Conservation (phyloP, 208 protist species). For the Acanthamoeba comandoni region DNA sequence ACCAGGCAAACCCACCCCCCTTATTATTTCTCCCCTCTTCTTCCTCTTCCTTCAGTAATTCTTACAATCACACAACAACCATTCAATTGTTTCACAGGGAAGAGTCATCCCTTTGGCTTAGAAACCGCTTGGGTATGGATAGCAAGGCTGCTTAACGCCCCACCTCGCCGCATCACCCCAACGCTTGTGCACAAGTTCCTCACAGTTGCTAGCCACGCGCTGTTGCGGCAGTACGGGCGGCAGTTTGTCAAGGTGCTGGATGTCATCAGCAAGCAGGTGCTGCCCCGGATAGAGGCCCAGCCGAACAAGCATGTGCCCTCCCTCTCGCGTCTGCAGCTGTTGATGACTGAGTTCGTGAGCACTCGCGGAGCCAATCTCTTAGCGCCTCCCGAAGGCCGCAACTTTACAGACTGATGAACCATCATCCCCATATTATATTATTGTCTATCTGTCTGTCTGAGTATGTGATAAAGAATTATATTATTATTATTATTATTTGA, state of each 20-base stretch:
- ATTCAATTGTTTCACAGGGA: neutral
- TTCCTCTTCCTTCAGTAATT: neutral
- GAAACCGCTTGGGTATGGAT: constrained; percentile 13
- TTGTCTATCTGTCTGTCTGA: too few relatives aligned
- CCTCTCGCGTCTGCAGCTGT: constrained; percentile 18
- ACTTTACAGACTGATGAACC: too few relatives aligned
- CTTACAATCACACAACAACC: neutral
- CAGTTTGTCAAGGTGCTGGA: constrained; percentile 38
- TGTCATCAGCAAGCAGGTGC: neutral
- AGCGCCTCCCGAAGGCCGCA: constrained; percentile 9
- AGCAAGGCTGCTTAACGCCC: neutral
- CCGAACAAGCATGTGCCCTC: neutral
- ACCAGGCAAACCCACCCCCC: neutral
- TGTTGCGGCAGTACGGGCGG: constrained; percentile 31
- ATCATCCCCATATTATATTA: too few relatives aligned
- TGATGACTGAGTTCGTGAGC: neutral
- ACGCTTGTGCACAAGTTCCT: constrained; percentile 27
- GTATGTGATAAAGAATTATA: too few relatives aligned
- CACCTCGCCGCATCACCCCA: neutral
- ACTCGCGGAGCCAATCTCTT: neutral
- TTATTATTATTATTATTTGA: too few relatives aligned
- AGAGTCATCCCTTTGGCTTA: neutral
- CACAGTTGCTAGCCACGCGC: constrained; percentile 1
- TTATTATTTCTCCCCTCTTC: neutral
- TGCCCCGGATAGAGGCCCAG: neutral